These are phyloP conservation scores for Cydonia oblonga DNA, from an alignment of 331 rosid species.

Conservation along the genomic window DNA sequence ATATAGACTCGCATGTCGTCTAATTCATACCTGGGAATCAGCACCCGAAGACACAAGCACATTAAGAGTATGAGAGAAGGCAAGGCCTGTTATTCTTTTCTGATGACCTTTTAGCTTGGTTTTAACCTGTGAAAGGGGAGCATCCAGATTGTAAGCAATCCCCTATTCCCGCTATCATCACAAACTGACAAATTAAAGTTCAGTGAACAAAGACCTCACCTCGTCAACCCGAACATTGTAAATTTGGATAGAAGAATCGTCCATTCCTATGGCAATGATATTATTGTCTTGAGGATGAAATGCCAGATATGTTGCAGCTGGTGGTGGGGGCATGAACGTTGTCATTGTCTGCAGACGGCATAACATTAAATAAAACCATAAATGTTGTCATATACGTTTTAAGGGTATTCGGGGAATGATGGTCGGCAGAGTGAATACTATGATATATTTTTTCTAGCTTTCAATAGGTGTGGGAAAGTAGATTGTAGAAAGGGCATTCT, in stretches of 20 bases:
- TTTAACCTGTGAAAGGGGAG: conserved; percentile 53
- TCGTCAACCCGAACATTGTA: conserved; percentile 93
- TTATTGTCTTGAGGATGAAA: conserved; percentile 99
- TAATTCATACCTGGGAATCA: conserved; percentile 81
- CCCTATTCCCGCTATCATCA: background rate
- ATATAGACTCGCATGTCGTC: background rate
- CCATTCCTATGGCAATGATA: conserved; percentile 98
- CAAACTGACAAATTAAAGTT: conserved; percentile 6
- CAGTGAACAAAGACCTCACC: conserved; percentile 62
- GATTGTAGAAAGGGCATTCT: background rate
- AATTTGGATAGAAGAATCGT: conserved; percentile 92
- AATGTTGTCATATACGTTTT: conserved; percentile 51
- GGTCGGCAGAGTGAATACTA: background rate
- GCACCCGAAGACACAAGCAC: conserved; percentile 99
- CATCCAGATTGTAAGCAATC: background rate
- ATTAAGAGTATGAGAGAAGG: conserved; percentile 72
- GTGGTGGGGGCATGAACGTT: conserved; percentile 98
- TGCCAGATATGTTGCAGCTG: conserved; percentile 96
- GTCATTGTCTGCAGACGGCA: conserved; percentile 79
- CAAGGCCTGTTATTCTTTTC: conserved; percentile 98
- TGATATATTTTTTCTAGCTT: background rate
- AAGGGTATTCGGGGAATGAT: background rate
- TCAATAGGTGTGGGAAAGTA: background rate
- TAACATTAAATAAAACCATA: conserved; percentile 24
- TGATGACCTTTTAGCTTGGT: conserved; percentile 94